phyloP scores from a whole-genome alignment of 2,329 filamentous ascomycete species.

The Phaeosphaeria sp. region DNA sequence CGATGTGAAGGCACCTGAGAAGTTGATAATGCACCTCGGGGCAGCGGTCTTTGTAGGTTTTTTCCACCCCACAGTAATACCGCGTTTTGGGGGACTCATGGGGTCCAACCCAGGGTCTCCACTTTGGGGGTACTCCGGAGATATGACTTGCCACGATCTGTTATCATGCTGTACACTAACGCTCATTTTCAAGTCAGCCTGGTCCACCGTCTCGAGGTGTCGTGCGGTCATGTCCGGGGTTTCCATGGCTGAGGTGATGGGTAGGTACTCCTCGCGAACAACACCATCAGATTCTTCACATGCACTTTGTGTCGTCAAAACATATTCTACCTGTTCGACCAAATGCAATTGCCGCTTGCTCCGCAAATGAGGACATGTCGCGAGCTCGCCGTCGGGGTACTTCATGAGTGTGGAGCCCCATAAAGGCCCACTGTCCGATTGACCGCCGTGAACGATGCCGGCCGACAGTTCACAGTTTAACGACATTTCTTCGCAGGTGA shows the following conservation, averaged over 20 bases:
- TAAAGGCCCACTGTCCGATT: background rate
- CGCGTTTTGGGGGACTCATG: background rate
- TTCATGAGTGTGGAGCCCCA: background rate
- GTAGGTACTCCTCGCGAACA: no score
- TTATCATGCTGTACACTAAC: background rate
- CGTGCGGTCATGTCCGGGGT: background rate
- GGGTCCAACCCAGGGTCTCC: constrained; percentile 10
- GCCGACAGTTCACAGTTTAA: background rate
- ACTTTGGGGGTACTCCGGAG: constrained; percentile 13
- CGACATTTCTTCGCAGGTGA: background rate
- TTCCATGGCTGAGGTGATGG: no score
- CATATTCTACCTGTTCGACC: background rate
- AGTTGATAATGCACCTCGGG: background rate
- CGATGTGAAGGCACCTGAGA: background rate
- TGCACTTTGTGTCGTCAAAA: no score
- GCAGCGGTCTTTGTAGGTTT: background rate
- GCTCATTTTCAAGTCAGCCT: background rate
- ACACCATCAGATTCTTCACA: no score
- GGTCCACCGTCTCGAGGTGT: background rate
- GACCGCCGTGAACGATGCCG: background rate
- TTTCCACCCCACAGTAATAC: constrained; percentile 23
- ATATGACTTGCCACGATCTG: background rate
- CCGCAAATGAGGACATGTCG: background rate
- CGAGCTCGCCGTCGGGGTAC: background rate
- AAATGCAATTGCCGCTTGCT: background rate